Evolutionary conservation across 352 stramenopile species (phyloP).

Genomic region (Phytophthora hybrid): DNA sequence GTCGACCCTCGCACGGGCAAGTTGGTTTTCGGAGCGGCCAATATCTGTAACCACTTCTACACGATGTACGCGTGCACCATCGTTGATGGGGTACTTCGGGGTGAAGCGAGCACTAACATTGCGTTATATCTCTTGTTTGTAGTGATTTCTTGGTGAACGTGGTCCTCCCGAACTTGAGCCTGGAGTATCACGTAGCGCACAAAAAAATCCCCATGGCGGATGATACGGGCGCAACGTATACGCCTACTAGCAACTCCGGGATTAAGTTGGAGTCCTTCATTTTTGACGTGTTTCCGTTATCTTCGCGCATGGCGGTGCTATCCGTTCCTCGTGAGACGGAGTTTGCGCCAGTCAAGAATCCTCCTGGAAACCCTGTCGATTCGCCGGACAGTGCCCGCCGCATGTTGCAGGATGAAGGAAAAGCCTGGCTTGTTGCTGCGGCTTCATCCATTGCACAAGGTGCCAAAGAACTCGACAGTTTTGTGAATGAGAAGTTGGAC

Average conservation of each 20-base stretch:
- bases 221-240: slow-evolving; percentile 78
- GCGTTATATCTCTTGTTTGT: slow-evolving; percentile 5
- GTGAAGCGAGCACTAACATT: not conserved
- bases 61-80: slow-evolving; percentile 71
- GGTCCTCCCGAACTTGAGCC: slow-evolving; percentile 77
- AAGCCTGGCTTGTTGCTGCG: slow-evolving; percentile 65
- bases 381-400: slow-evolving; percentile 87
- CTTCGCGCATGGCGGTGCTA: slow-evolving; percentile 92
- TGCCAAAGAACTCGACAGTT: slow-evolving; percentile 35
- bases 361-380: slow-evolving; percentile 72
- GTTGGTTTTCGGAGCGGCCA: slow-evolving; percentile 94
- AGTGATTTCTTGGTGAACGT: slow-evolving; percentile 88
- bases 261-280: slow-evolving; percentile 99
- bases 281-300: slow-evolving; percentile 98
- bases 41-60: slow-evolving; percentile 99
- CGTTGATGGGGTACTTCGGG: not conserved
- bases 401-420: slow-evolving; percentile 75
- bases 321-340: slow-evolving; percentile 93
- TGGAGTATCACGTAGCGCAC: slow-evolving; percentile 95
- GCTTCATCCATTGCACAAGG: slow-evolving; percentile 44
- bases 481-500: slow-evolving; percentile 50
- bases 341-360: slow-evolving; percentile 95
- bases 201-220: slow-evolving; percentile 98
- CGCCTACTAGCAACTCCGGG: slow-evolving; percentile 88
- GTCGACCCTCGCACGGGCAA: slow-evolving; percentile 72